Base-by-base conservation (phyloP, 2,329 filamentous ascomycete genomes). In the Penicillium hesseltinei region DNA sequence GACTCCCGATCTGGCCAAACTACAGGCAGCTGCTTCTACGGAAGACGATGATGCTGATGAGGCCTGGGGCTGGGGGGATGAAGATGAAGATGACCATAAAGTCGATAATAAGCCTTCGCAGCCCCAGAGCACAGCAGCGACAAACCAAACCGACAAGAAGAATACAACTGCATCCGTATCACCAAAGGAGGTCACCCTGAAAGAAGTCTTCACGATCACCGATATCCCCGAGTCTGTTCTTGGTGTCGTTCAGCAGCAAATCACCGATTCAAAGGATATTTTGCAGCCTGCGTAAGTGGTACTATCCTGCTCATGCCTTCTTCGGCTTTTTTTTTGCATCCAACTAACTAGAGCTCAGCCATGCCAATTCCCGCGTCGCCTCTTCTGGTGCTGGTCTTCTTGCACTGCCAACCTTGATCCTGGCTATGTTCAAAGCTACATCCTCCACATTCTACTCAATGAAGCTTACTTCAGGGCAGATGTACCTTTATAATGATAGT, bases 41-140 rank as follows among this genome's bases (percentile, higher is more conserved):
- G 71, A 69, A 36, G 73, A 75, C 5, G 75, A 76, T 54, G 75
- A 75, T 51, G 70, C 65, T 8, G 78, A 78, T 15, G 90, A 91
- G 59, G 90, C 91, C 27, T 95, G 91, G 89, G 91, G 89, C 3
- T 96, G 92, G 90, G 89, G 86, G 23, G 91, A 92, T 38, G 89
- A 89, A 7, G 75, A 78, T 19, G 68, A 76, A 49, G 71, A 61
- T 63, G 72, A 33, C n/a, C 42, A 51, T 62, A 75, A 65, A 56
- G 73, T 48, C 51, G 63, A 68, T 35, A 50, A 54, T 21, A 19
- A 50, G 11, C 40, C 56, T 51, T 47, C 48, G n/a, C 62, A 67
- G 45, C 50, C 61, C 23, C 59, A 67, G 40, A 53, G 67, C 33
- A 43, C 66, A 7, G 19, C 61, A 36, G 39, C 39, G 27, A 17